Percentiles rank a stretch among this genome's conserved stretches.
Evolutionary conservation across 257 asterid species (phyloP).

Genomic region (Petunia secreta): DNA sequence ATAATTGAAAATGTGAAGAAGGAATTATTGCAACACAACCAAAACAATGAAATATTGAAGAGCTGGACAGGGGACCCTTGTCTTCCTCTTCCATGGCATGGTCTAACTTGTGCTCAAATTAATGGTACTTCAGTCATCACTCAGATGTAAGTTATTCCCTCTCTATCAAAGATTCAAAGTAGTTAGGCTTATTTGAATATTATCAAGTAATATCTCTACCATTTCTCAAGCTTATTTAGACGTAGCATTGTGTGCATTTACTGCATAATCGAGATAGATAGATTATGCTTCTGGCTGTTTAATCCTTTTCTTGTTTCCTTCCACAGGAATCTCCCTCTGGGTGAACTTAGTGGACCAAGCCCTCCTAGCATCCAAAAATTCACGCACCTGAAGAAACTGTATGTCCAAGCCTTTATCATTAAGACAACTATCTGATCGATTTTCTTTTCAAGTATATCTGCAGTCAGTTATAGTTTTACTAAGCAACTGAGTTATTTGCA

Average conservation of each 20-base stretch:
- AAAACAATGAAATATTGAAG: constrained; percentile 46
- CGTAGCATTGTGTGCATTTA: neutral
- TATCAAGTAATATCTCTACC: neutral
- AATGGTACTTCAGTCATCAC: constrained; percentile 46
- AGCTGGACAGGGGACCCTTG: constrained; percentile 80
- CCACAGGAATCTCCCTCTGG: constrained; percentile 55
- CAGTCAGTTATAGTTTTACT: constrained; percentile 4
- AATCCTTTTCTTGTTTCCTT: neutral
- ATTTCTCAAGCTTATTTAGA: neutral
- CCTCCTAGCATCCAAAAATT: constrained; percentile 61
- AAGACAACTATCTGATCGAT: constrained; percentile 3
- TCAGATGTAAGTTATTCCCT: constrained; percentile 52
- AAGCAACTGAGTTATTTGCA: constrained; percentile 16
- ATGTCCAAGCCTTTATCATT: constrained; percentile 30
- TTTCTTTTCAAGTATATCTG: neutral
- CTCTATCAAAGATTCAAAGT: constrained; percentile 11
- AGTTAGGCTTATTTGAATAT: neutral
- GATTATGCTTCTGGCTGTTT: neutral
- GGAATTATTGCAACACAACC: constrained; percentile 54
- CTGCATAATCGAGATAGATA: neutral
- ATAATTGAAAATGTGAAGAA: constrained; percentile 54
- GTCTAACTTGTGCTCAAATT: constrained; percentile 53
- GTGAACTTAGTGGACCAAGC: constrained; percentile 50
- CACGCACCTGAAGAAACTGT: constrained; percentile 63
- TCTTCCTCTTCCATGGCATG: constrained; percentile 69